These are phyloP conservation scores for Calonectria pseudoreteaudii DNA, from an alignment of 2,329 filamentous ascomycete species.

Conservation along the genomic window DNA sequence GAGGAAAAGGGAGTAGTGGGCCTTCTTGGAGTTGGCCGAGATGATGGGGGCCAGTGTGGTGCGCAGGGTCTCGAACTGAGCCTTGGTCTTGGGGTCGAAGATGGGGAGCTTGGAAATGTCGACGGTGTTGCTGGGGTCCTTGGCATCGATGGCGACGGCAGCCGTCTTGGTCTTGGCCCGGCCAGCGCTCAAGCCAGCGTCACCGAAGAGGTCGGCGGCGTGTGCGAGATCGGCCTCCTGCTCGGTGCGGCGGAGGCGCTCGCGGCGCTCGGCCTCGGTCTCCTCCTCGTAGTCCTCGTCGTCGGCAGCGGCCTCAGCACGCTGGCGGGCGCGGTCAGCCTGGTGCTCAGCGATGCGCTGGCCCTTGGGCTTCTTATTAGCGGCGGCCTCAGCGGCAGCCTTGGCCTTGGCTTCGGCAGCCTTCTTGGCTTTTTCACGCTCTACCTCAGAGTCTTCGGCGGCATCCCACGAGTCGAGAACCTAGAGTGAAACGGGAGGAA, in stretches of 20 bases:
- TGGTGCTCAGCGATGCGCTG: slow-evolving; percentile 87
- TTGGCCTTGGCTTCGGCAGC: slow-evolving; percentile 88
- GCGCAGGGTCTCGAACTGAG: slow-evolving; percentile 84
- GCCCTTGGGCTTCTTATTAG: slow-evolving; percentile 89
- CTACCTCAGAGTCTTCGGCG: slow-evolving; percentile 94
- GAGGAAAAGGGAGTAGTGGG: slow-evolving; percentile 89
- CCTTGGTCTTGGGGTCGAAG: slow-evolving; percentile 90
- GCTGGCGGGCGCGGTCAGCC: slow-evolving; percentile 66
- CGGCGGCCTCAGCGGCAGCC: slow-evolving; percentile 87
- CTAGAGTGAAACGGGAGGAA: slow-evolving; percentile 55
- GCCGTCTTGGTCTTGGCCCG: slow-evolving; percentile 76
- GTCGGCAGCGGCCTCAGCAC: slow-evolving; percentile 65
- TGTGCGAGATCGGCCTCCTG: slow-evolving; percentile 90
- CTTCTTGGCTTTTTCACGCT: slow-evolving; percentile 94
- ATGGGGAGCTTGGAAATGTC: slow-evolving; percentile 84
- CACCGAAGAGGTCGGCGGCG: slow-evolving; percentile 90
- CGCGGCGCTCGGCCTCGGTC: slow-evolving; percentile 77
- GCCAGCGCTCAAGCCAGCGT: slow-evolving; percentile 73
- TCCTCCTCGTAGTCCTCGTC: slow-evolving; percentile 75
- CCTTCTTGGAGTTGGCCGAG: slow-evolving; percentile 81
- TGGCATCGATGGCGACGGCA: slow-evolving; percentile 75
- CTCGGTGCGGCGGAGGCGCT: slow-evolving; percentile 82
- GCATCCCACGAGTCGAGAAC: slow-evolving; percentile 98
- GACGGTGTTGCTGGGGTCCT: slow-evolving; percentile 81
- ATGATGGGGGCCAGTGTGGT: slow-evolving; percentile 85